Evolutionary conservation across 2,329 filamentous ascomycete genomes (phyloP).

Genomic region (Trichoderma sp.): DNA sequence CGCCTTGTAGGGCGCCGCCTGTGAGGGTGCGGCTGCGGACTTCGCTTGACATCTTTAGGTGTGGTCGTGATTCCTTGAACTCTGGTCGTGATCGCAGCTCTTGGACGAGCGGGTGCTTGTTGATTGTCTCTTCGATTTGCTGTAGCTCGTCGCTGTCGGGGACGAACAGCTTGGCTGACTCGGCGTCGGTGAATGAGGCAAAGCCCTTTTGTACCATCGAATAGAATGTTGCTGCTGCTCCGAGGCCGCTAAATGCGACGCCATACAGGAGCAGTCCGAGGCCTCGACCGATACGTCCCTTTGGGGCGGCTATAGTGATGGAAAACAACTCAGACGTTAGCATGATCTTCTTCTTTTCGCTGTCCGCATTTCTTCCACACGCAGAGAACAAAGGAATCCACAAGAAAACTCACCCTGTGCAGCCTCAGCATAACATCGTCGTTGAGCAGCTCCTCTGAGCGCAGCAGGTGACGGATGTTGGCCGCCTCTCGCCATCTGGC

Average conservation of each 20-base stretch:
- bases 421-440: conserved; percentile 31
- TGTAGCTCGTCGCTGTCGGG: conserved; percentile 55
- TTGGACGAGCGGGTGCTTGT: conserved; percentile 71
- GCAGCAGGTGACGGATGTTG: conserved; percentile 23
- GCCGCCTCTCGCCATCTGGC: conserved; percentile 27
- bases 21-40: conserved; percentile 78
- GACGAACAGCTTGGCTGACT: conserved; percentile 68
- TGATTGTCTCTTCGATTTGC: conserved; percentile 72
- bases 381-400: neutral
- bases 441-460: conserved; percentile 19
- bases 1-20: conserved; percentile 73
- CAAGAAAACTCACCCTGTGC: conserved; percentile 28
- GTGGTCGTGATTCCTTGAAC: conserved; percentile 77
- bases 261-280: conserved; percentile 33
- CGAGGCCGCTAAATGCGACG: conserved; percentile 34
- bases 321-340: neutral
- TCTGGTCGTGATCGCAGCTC: conserved; percentile 66
- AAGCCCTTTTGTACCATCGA: conserved; percentile 38
- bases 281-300: conserved; percentile 29
- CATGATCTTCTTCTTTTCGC: neutral
- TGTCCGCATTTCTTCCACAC: neutral
- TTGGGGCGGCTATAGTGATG: conserved; percentile 15
- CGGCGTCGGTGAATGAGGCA: conserved; percentile 60
- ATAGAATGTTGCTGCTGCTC: conserved; percentile 41
- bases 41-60: conserved; percentile 76